Conservation (phyloP, 106 monocot species). For the Apostasia ramifera region DNA sequence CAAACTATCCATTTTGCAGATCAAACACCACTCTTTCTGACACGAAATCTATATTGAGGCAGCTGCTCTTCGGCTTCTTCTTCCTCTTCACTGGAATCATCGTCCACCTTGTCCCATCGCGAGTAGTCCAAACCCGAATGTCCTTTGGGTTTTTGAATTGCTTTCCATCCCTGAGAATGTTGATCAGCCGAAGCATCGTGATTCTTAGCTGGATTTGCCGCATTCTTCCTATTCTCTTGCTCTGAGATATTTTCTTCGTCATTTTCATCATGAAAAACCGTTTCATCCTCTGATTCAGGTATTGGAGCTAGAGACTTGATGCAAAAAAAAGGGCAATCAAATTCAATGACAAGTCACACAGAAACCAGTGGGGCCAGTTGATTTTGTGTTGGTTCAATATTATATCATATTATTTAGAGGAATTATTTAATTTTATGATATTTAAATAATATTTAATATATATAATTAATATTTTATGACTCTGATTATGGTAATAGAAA, state of each 20-base stretch:
- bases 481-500: too few species aligned
- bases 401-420: too few species aligned
- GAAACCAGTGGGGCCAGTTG: too few species aligned
- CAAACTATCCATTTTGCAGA: constrained; percentile 49
- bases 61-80: constrained; percentile 59
- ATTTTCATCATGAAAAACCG: constrained; percentile 31
- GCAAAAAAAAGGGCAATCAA: too few species aligned
- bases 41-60: constrained; percentile 76
- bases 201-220: constrained; percentile 7
- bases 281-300: constrained; percentile 85
- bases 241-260: constrained; percentile 15
- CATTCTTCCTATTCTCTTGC: constrained; percentile 5
- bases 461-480: too few species aligned
- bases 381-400: too few species aligned
- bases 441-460: too few species aligned
- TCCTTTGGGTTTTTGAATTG: constrained; percentile 86
- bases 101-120: constrained; percentile 81
- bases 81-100: constrained; percentile 84
- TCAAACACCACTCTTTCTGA: constrained; percentile 67
- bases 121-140: constrained; percentile 91
- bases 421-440: too few species aligned
- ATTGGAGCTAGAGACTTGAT: constrained; percentile 77
- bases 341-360: too few species aligned
- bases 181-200: constrained; percentile 5
- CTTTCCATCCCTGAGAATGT: constrained; percentile 45